phyloP scores from a whole-genome alignment of 441 rosid genomes.

The Pelargonium fulgidum region DNA sequence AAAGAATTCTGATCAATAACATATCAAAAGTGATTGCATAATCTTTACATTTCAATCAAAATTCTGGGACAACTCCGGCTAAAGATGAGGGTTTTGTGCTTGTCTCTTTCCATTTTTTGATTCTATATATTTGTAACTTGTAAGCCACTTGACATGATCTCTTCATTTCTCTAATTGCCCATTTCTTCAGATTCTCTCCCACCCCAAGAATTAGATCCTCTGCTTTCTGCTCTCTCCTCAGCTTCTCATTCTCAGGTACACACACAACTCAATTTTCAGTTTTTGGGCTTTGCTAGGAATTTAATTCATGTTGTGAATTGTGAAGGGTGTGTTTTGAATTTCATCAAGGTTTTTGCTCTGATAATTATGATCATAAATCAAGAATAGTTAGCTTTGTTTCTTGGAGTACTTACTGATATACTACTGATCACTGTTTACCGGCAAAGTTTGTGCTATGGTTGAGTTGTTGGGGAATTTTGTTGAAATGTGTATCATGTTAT shows the following conservation, averaged over 20 bases:
- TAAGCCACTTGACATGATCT: not conserved
- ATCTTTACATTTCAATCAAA: too few relatives aligned
- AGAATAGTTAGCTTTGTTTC: not conserved
- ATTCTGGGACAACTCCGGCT: too few relatives aligned
- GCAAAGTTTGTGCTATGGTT: too few relatives aligned
- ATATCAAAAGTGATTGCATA: too few relatives aligned
- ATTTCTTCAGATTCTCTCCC: not conserved
- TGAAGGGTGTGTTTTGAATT: not conserved
- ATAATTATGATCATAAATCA: not conserved
- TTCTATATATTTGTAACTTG: not conserved
- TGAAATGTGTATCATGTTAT: too few relatives aligned
- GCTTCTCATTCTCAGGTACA: not conserved
- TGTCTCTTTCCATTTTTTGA: not conserved
- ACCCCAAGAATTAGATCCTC: not conserved
- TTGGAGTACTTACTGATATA: too few relatives aligned
- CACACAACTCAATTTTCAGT: not conserved
- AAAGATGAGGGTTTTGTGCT: not conserved
- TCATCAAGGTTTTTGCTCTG: not conserved
- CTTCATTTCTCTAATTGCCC: not conserved
- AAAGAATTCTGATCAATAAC: too few relatives aligned
- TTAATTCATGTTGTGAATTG: not conserved
- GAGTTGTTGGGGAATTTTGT: too few relatives aligned
- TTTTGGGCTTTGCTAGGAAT: not conserved
- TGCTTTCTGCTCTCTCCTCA: not conserved
- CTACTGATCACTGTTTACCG: too few relatives aligned